A percentile compares a stretch with the other conserved stretches of the same genome.
These are phyloP conservation scores for Boletus edulis DNA, from an alignment of 768 basidiomycete genomes.

Conservation along the genomic window DNA sequence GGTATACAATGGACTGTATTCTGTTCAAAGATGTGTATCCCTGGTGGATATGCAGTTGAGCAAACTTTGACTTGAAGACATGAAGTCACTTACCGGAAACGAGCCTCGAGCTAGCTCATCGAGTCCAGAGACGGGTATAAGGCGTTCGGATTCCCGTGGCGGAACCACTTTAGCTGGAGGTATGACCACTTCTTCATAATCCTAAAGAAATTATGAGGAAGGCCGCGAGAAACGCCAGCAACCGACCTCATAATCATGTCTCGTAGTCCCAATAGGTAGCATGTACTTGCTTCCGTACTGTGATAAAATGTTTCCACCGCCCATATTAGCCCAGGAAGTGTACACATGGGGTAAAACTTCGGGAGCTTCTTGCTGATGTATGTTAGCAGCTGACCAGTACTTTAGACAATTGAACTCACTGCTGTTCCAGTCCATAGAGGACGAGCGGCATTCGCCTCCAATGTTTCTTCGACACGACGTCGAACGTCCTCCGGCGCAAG, in stretches of 20 bases:
- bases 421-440: conserved; percentile 60
- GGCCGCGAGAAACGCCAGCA: background rate
- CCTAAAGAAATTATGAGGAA: conserved; percentile 41
- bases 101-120: conserved; percentile 77
- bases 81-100: conserved; percentile 63
- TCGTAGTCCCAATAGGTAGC: conserved; percentile 79
- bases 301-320: conserved; percentile 62
- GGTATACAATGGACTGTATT: conserved; percentile 93
- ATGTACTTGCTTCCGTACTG: conserved; percentile 74
- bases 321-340: conserved; percentile 55
- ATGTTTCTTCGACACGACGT: conserved; percentile 57
- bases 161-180: conserved; percentile 84
- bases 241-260: conserved; percentile 64
- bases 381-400: conserved; percentile 1
- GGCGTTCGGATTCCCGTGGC: conserved; percentile 64
- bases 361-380: conserved; percentile 45
- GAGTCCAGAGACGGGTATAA: conserved; percentile 68
- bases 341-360: conserved; percentile 89
- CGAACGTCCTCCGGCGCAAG: conserved; percentile 50
- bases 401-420: conserved; percentile 36
- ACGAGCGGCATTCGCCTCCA: conserved; percentile 60
- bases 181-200: conserved; percentile 85
- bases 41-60: conserved; percentile 36
- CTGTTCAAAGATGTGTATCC: conserved; percentile 87
- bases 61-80: background rate